Evolutionary conservation across 371 early-diverging fungal genomes (phyloP).

Genomic region (Mucor plumbeus): DNA sequence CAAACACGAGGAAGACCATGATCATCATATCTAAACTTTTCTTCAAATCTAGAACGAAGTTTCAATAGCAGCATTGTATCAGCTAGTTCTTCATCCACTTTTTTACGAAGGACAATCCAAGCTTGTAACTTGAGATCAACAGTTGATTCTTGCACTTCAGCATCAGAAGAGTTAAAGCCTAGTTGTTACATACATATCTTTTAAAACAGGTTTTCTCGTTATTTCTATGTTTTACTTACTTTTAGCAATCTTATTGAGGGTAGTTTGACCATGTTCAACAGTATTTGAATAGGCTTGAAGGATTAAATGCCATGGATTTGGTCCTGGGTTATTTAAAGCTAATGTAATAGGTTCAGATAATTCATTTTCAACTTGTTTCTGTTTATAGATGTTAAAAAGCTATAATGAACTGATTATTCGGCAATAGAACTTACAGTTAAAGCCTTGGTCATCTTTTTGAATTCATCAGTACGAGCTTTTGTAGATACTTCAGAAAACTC

Average conservation of each 20-base stretch:
- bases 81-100: constrained; percentile 80
- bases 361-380: constrained; percentile 67
- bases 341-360: constrained; percentile 77
- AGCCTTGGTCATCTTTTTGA: constrained; percentile 74
- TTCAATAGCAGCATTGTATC: constrained; percentile 83
- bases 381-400: neutral
- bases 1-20: constrained; percentile 93
- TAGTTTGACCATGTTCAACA: constrained; percentile 29
- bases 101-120: constrained; percentile 77
- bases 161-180: constrained; percentile 67
- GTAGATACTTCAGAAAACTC: constrained; percentile 71
- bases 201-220: neutral
- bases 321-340: constrained; percentile 69
- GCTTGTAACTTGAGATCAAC: constrained; percentile 62
- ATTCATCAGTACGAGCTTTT: constrained; percentile 76
- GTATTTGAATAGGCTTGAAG: constrained; percentile 61
- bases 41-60: constrained; percentile 80
- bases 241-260: constrained; percentile 21
- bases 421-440: constrained; percentile 30
- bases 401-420: no score
- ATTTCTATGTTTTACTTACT: constrained; percentile 13
- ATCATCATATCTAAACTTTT: constrained; percentile 92
- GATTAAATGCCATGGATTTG: constrained; percentile 78
- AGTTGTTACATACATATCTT: no score
- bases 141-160: constrained; percentile 56